Conservation (phyloP, 345 rosid species). For the Cardiospermum halicacabum region DNA sequence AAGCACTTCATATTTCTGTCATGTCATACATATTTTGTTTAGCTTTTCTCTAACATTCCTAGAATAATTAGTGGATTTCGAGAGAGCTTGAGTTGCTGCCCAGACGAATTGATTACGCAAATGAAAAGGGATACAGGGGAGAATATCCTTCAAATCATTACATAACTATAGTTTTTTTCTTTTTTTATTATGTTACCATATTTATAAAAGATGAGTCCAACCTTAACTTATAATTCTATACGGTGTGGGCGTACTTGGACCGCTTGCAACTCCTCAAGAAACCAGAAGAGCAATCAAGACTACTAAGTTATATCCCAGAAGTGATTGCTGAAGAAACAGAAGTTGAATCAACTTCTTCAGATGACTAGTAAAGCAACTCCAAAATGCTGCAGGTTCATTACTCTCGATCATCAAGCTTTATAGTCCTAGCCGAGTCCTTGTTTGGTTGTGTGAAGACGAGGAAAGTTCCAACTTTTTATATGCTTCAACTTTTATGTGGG, state of each 20-base stretch:
- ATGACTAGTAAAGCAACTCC: no score
- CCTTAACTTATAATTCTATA: constrained; percentile 22
- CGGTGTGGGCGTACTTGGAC: constrained; percentile 19
- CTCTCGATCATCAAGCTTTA: no score
- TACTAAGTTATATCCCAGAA: constrained; percentile 27
- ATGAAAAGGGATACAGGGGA: constrained; percentile 48
- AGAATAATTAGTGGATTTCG: constrained; percentile 31
- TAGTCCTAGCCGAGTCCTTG: no score
- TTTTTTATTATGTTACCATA: neutral
- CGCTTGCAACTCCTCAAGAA: constrained; percentile 26
- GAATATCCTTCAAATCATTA: constrained; percentile 41
- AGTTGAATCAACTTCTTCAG: no score
- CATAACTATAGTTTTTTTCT: neutral
- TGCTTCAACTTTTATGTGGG: no score
- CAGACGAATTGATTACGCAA: constrained; percentile 28
- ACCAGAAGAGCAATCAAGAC: constrained; percentile 31
- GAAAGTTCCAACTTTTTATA: no score
- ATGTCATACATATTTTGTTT: neutral
- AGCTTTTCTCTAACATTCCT: neutral
- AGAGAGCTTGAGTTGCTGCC: constrained; percentile 28
- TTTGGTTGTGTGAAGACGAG: no score
- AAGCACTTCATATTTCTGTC: constrained; percentile 10
- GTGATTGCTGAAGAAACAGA: constrained; percentile 34
- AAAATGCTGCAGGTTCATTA: no score
- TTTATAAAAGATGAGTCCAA: neutral